A percentile compares a stretch with the other conserved stretches of the same genome.
Evolutionary conservation across 2,329 filamentous ascomycete genomes (phyloP).

Genomic region (Pezicula carpinea): DNA sequence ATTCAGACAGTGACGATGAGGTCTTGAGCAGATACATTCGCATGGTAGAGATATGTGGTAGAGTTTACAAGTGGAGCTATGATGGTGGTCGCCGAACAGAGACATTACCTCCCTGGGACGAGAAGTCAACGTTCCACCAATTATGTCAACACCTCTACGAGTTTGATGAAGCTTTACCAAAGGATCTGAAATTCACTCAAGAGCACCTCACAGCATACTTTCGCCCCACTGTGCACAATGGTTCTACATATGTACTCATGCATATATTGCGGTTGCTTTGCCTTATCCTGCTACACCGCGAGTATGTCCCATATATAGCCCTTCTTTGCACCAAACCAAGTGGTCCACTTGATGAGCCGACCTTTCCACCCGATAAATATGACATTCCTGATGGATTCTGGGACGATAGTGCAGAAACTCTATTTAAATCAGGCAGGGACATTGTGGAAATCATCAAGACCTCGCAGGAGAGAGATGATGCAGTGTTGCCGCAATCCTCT

Average conservation of each 20-base stretch:
- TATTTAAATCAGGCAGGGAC: slow-evolving; percentile 58
- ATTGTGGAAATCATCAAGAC: slow-evolving; percentile 62
- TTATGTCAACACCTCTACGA: slow-evolving; percentile 46
- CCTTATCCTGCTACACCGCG: slow-evolving; percentile 62
- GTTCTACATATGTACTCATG: slow-evolving; percentile 60
- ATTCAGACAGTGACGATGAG: slow-evolving; percentile 18
- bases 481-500: slow-evolving; percentile 56
- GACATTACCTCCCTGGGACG: slow-evolving; percentile 53
- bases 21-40: slow-evolving; percentile 46
- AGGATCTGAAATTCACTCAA: slow-evolving; percentile 48
- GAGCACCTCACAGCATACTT: slow-evolving; percentile 64
- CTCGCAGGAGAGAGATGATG: slow-evolving; percentile 51
- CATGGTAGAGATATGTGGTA: slow-evolving; percentile 55
- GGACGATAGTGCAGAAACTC: slow-evolving; percentile 54
- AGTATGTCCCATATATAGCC: slow-evolving; percentile 64
- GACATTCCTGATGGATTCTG: slow-evolving; percentile 52
- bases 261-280: slow-evolving; percentile 64
- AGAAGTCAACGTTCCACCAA: slow-evolving; percentile 47
- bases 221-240: slow-evolving; percentile 47
- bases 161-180: slow-evolving; percentile 51
- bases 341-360: slow-evolving; percentile 56
- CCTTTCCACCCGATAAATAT: slow-evolving; percentile 42
- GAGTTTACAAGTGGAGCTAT: slow-evolving; percentile 53
- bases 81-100: slow-evolving; percentile 47
- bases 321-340: slow-evolving; percentile 43